phyloP scores from a whole-genome alignment of 2,329 filamentous ascomycete species.

The Mycosphaerelloides madeirae region DNA sequence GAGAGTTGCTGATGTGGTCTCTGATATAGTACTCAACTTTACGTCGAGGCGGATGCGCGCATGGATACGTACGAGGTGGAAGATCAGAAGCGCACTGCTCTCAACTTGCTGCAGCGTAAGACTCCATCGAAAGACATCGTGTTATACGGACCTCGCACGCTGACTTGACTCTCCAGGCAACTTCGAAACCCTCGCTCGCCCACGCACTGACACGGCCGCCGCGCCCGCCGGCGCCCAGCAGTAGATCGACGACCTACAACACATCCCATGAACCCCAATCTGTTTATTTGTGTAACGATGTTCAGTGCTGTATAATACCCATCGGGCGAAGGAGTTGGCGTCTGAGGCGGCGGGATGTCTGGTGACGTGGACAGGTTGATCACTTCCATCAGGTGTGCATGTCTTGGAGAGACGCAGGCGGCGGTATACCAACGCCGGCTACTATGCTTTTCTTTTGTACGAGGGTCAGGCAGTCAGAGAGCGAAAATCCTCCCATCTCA shows the following conservation, averaged over 20 bases:
- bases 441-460: conserved; percentile 1
- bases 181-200: conserved; percentile 46
- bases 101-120: conserved; percentile 80
- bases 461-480: background rate
- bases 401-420: too few species aligned
- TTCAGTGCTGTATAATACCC: conserved; percentile 2
- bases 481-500: conserved; percentile 2
- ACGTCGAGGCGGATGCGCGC: conserved; percentile 74
- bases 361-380: background rate
- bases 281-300: background rate
- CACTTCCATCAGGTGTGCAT: background rate
- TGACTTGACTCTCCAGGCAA: conserved; percentile 33
- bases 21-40: conserved; percentile 63
- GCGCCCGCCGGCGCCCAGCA: too few species aligned
- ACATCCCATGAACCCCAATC: background rate
- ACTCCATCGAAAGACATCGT: conserved; percentile 18
- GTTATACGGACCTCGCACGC: background rate
- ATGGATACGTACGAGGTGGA: conserved; percentile 63
- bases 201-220: conserved; percentile 15
- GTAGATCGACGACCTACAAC: background rate
- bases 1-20: conserved; percentile 6
- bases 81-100: conserved; percentile 57
- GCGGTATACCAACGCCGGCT: background rate
- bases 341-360: background rate
- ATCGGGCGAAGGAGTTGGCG: conserved; percentile 1